Evolutionary conservation across 331 rosid genomes (phyloP).

Genomic region (Saraca asoca): DNA sequence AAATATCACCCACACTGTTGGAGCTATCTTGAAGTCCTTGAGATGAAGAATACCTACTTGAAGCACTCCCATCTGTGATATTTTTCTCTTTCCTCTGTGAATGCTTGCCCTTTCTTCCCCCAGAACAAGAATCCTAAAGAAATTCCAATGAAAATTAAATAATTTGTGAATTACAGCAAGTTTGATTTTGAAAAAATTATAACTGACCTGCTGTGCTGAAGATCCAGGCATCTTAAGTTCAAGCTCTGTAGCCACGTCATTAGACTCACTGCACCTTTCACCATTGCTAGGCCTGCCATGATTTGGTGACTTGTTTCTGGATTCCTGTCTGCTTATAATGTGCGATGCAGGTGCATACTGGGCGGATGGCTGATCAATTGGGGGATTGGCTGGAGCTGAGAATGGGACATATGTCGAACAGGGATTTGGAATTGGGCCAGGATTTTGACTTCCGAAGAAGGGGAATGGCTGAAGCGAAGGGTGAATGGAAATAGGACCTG

Average conservation of each 20-base stretch:
- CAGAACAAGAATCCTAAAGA: conserved; percentile 59
- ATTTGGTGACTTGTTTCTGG: conserved; percentile 58
- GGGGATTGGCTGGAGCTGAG: conserved; percentile 57
- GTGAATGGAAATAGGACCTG: conserved; percentile 64
- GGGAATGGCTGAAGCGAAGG: conserved; percentile 73
- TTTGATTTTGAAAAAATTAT: conserved; percentile 13
- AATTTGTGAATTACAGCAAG: conserved; percentile 9
- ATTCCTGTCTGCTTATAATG: conserved; percentile 54
- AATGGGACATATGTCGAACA: conserved; percentile 66
- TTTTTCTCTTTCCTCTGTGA: conserved; percentile 58
- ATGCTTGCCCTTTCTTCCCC: conserved; percentile 65
- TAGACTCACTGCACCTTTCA: conserved; percentile 59
- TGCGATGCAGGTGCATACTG: conserved; percentile 56
- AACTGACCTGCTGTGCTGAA: conserved; percentile 65
- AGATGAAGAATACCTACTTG: conserved; percentile 68
- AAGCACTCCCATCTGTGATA: conserved; percentile 55
- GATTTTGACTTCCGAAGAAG: conserved; percentile 68
- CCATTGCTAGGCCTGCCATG: conserved; percentile 45
- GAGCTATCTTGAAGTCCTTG: conserved; percentile 78
- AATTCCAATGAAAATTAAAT: conserved; percentile 16
- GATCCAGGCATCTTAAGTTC: conserved; percentile 96
- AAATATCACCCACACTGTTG: conserved; percentile 62
- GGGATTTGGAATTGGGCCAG: conserved; percentile 58
- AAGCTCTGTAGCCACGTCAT: conserved; percentile 85
- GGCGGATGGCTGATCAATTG: conserved; percentile 50